These are phyloP conservation scores for Ophiostoma piceae DNA, from an alignment of 2,329 filamentous ascomycete genomes.

Conservation along the genomic window DNA sequence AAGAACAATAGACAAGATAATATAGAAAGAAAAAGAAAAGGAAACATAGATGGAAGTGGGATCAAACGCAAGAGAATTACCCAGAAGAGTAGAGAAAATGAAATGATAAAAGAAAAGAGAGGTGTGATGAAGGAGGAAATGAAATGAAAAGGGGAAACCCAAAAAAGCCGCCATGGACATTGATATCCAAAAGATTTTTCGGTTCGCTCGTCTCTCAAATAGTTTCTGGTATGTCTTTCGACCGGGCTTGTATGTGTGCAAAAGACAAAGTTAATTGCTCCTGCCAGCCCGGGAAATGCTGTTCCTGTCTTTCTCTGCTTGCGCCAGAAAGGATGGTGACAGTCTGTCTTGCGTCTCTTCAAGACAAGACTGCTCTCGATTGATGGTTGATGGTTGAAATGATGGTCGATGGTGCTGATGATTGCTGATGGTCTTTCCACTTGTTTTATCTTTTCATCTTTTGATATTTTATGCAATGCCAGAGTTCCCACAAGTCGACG, in stretches of 20 bases:
- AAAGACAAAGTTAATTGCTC: constrained; percentile 28
- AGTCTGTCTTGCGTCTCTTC: constrained; percentile 6
- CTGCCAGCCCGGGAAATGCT: constrained; percentile 18
- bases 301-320: constrained; percentile 10
- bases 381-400: neutral
- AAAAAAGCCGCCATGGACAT: neutral
- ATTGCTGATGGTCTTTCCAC: neutral
- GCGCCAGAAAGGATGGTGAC: neutral
- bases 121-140: neutral
- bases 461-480: neutral
- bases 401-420: neutral
- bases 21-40: constrained; percentile 20
- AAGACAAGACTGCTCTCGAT: neutral
- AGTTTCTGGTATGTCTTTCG: constrained; percentile 17
- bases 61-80: constrained; percentile 1
- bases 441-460: neutral
- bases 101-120: neutral
- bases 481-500: neutral
- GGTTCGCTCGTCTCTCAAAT: constrained; percentile 3
- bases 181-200: neutral
- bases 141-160: neutral
- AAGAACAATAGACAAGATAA: constrained; percentile 33
- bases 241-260: constrained; percentile 9
- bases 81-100: neutral
- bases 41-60: constrained; percentile 3